These are phyloP conservation scores for Xerocomus potaroensis DNA, from an alignment of 768 basidiomycete species.

Conservation along the genomic window DNA sequence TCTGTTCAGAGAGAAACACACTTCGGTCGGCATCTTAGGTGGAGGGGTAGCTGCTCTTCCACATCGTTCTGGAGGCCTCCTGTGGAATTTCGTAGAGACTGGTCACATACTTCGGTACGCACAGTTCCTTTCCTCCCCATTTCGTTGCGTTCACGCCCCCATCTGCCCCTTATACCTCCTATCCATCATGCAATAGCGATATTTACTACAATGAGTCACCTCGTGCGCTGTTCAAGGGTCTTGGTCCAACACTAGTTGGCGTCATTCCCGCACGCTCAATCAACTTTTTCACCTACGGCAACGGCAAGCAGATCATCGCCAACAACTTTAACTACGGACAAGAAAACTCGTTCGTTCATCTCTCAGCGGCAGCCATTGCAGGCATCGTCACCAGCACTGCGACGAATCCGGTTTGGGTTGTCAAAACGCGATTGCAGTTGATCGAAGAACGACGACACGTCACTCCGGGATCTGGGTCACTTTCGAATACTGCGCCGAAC, in stretches of 20 bases:
- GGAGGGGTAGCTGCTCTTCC: conserved; percentile 30
- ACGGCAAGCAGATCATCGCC: conserved; percentile 90
- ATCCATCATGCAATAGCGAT: conserved; percentile 45
- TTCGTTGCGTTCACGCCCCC: too few species aligned
- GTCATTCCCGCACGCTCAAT: conserved; percentile 95
- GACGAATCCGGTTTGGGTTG: conserved; percentile 99
- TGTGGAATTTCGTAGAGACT: conserved; percentile 96
- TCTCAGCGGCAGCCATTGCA: conserved; percentile 79
- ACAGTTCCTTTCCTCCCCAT: neutral
- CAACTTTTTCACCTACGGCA: conserved; percentile 97
- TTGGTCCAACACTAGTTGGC: conserved; percentile 92
- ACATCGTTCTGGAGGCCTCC: conserved; percentile 45
- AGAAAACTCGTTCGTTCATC: conserved; percentile 85
- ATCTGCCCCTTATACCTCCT: neutral
- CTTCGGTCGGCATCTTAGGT: conserved; percentile 29
- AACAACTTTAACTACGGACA: conserved; percentile 66
- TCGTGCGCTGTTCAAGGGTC: conserved; percentile 87
- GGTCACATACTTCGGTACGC: conserved; percentile 78
- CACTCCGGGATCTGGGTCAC: neutral
- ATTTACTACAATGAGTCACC: conserved; percentile 89
- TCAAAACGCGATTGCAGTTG: conserved; percentile 94
- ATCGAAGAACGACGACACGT: conserved; percentile 29
- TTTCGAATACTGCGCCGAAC: neutral
- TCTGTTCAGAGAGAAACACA: conserved; percentile 57
- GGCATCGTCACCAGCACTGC: conserved; percentile 84